These are phyloP conservation scores for Penicillium canescens DNA, from an alignment of 495 filamentous ascomycete species.

Conservation along the genomic window DNA sequence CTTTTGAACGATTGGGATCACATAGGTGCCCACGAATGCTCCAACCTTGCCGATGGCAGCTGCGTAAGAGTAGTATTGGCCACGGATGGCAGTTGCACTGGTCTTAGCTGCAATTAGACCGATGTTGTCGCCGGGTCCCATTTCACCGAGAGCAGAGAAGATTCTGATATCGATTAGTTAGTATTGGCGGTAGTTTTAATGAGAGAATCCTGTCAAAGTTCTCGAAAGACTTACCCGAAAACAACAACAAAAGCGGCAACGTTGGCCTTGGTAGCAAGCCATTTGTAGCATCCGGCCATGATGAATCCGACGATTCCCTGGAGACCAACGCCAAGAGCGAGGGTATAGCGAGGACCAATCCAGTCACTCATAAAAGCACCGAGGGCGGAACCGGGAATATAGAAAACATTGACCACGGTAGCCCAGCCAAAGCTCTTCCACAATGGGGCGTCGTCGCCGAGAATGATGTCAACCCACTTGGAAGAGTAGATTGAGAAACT, in stretches of 20 bases:
- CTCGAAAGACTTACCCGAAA: constrained; percentile 47
- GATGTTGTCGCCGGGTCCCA: constrained; percentile 91
- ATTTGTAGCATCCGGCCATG: constrained; percentile 75
- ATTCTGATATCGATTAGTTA: constrained; percentile 47
- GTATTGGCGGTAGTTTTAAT: neutral
- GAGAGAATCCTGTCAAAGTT: too few relatives aligned
- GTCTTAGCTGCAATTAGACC: constrained; percentile 86
- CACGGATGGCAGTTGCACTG: constrained; percentile 80
- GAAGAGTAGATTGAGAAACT: constrained; percentile 79
- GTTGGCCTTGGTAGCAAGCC: constrained; percentile 59
- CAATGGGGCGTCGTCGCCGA: constrained; percentile 54
- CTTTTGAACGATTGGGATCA: constrained; percentile 70
- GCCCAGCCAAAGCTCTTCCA: constrained; percentile 84
- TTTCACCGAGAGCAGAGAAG: constrained; percentile 80
- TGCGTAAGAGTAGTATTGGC: constrained; percentile 89
- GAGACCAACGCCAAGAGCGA: constrained; percentile 63
- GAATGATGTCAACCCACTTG: constrained; percentile 66
- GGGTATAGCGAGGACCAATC: constrained; percentile 70
- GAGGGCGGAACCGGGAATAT: constrained; percentile 76
- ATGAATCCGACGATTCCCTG: constrained; percentile 84
- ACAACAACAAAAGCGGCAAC: constrained; percentile 79
- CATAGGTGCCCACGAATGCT: constrained; percentile 85
- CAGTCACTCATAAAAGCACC: constrained; percentile 76
- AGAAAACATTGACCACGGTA: constrained; percentile 80
- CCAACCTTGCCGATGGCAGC: constrained; percentile 86